These are phyloP conservation scores for Colletotrichum sp. DNA, from an alignment of 2,329 filamentous ascomycete species.

Conservation along the genomic window DNA sequence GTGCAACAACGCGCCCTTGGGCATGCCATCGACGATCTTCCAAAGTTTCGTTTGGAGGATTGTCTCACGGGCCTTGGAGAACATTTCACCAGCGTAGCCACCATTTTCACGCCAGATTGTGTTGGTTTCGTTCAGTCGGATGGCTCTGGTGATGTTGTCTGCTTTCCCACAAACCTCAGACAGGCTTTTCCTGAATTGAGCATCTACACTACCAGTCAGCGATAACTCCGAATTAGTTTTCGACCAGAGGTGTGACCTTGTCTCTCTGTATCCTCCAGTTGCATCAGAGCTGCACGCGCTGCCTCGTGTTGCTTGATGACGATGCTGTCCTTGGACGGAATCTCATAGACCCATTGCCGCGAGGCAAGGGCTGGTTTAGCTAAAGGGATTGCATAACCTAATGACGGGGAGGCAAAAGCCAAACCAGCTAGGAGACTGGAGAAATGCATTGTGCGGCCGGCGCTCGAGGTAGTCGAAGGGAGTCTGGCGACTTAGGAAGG, in stretches of 20 bases:
- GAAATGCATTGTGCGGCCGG: neutral
- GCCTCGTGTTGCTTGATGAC: neutral
- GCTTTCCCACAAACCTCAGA: neutral
- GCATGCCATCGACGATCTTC: constrained; percentile 84
- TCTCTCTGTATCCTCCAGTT: neutral
- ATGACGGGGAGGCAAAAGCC: neutral
- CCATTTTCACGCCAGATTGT: neutral
- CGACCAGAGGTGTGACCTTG: neutral
- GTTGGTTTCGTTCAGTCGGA: neutral
- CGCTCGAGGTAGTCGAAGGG: neutral
- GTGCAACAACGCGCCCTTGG: constrained; percentile 86
- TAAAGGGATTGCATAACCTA: neutral
- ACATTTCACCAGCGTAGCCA: constrained; percentile 88
- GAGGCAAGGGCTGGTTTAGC: neutral
- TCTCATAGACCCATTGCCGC: neutral
- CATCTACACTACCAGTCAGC: neutral
- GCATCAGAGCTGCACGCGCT: neutral
- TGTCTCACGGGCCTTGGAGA: constrained; percentile 80
- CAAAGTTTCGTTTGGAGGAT: constrained; percentile 88
- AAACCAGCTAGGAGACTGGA: neutral
- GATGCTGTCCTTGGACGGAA: neutral
- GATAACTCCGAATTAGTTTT: neutral
- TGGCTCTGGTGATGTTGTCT: neutral
- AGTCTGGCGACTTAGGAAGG: neutral
- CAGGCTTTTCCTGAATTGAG: neutral